phyloP scores from a whole-genome alignment of 2,329 filamentous ascomycete genomes.

The Fusarium guadeloupense region DNA sequence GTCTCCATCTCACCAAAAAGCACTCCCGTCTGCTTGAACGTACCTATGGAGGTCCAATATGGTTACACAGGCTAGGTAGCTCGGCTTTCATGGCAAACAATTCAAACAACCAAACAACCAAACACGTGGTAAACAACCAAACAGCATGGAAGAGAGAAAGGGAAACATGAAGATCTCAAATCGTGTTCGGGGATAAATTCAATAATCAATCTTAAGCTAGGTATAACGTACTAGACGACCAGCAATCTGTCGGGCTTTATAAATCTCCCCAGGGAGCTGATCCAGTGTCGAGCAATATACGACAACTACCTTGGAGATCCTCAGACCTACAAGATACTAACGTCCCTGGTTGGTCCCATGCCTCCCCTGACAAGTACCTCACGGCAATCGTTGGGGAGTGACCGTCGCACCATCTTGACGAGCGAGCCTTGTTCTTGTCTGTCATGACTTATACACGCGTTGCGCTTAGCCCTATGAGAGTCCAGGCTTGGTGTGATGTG shows the following conservation, averaged over 20 bases:
- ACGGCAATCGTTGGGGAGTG: not conserved
- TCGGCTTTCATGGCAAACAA: too few species aligned
- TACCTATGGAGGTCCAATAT: not conserved
- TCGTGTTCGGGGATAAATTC: constrained; percentile 2
- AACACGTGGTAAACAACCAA: not conserved
- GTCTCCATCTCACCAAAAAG: not conserved
- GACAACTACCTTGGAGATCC: not conserved
- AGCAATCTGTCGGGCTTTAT: not conserved
- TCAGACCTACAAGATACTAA: not conserved
- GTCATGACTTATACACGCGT: not conserved
- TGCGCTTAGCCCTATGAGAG: not conserved
- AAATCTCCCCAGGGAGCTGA: constrained; percentile 5
- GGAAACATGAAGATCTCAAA: not conserved
- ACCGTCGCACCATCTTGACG: not conserved
- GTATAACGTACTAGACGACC: constrained; percentile 4
- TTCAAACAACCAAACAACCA: not conserved
- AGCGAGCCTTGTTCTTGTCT: not conserved
- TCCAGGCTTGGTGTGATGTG: not conserved
- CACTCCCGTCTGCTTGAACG: not conserved
- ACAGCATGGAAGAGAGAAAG: not conserved
- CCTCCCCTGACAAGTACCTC: not conserved
- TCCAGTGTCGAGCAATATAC: not conserved
- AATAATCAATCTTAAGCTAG: constrained; percentile 11
- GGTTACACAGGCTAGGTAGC: constrained; percentile 13
- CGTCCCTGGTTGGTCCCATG: not conserved